A percentile compares a stretch with the other conserved stretches of the same genome.
Evolutionary conservation across 768 basidiomycete species (phyloP).

Genomic region (Dacryopinax primogenitus): DNA sequence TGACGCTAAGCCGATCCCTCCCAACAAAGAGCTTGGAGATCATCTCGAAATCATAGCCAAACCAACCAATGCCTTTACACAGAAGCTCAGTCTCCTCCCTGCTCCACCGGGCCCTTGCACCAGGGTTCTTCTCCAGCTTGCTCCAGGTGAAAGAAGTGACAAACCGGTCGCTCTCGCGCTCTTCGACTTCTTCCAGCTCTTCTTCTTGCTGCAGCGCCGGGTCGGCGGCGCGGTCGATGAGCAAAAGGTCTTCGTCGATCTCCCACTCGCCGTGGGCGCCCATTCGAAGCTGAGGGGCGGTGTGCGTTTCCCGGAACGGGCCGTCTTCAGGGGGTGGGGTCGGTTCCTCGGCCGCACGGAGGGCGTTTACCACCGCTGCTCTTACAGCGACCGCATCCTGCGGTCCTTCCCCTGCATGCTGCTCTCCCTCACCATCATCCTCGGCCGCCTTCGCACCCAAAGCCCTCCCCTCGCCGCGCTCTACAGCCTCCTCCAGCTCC

Average conservation of each 20-base stretch:
- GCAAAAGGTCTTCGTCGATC: not conserved
- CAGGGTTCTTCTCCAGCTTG: not conserved
- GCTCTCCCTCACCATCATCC: not conserved
- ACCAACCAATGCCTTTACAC: not conserved
- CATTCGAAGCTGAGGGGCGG: not conserved
- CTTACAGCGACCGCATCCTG: not conserved
- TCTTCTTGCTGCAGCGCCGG: not conserved
- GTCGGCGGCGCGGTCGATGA: not conserved
- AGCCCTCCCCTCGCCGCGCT: not conserved
- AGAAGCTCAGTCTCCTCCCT: not conserved
- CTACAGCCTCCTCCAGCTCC: not conserved
- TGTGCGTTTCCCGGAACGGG: conserved; percentile 2
- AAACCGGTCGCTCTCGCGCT: conserved; percentile 3
- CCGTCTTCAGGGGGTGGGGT: not conserved
- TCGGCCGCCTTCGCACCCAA: not conserved
- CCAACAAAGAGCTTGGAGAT: not conserved
- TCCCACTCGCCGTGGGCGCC: not conserved
- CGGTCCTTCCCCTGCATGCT: not conserved
- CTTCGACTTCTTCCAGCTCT: not conserved
- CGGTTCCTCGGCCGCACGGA: not conserved
- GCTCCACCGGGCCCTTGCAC: not conserved
- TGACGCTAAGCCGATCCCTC: not conserved
- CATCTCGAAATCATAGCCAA: conserved; percentile 4
- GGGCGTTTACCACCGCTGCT: not conserved
- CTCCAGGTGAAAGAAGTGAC: not conserved